Base-by-base conservation (phyloP, 305 asterid species). In the Fraxinus velutina region DNA sequence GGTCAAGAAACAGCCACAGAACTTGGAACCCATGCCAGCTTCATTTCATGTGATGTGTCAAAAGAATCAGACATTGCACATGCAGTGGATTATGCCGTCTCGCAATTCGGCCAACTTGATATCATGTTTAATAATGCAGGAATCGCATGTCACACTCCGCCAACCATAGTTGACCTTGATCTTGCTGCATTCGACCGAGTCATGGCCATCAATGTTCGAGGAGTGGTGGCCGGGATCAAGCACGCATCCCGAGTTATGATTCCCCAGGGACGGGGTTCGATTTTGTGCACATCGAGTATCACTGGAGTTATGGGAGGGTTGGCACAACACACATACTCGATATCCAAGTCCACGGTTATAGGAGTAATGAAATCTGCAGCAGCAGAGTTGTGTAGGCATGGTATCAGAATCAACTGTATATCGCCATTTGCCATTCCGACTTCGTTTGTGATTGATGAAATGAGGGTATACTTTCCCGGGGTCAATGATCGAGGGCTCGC, bases 161-260 rank as follows among this genome's bases (percentile, higher is more conserved):
- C 85, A 0, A 89, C 90, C 87, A 84, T 95, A 37, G 88, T 77
- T 0, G 94, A 93, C 79, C 93, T 92, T 3, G 94, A 95, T 84
- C 86, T 93, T 32, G 84, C 88, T 29, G 9, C 84, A 0, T 95
- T 91, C 80, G 94, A 95, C 77, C 81, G 90, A 0, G 92, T 91
- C 86, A 88, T 93, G 95, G 80, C 94, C 2, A 81, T 93, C 83
- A 95, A 95, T 8, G 93, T 90, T 72, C 89, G 97, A 2, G 96
- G 97, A 17, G 92, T 86, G 1, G 77, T 92, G 0, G 87, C 92
- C 0, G 98, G 98, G 77, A 85, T 95, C 83, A 95, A 93, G 90
- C 98, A 95, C 52, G 97, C 92, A 2, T 87, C 98, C n/a, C 92
- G 98, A 2, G 97, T 91, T 55, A 95, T 92, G 99, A 92, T 95